Percentiles rank a stretch among this genome's conserved stretches.
Conservation (phyloP, 1,284 basidiomycete species). For the Caloboletus firmus region DNA sequence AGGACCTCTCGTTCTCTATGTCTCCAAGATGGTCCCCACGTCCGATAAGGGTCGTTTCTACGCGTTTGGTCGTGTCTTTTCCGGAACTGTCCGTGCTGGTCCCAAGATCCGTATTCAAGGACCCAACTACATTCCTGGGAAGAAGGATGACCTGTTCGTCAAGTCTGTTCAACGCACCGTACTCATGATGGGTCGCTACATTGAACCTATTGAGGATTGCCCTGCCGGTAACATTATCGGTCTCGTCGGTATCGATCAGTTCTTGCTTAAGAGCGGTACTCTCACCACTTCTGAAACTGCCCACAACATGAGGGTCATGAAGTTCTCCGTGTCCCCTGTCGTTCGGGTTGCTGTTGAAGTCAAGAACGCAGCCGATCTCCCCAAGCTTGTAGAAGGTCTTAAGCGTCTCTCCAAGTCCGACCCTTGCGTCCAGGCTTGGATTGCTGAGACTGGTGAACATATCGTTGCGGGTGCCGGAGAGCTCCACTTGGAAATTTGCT, state of each 20-base stretch:
- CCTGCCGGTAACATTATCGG: slow-evolving; percentile 98
- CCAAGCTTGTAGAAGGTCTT: slow-evolving; percentile 99
- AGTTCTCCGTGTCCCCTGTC: slow-evolving; percentile 99
- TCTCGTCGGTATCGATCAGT: slow-evolving; percentile 99
- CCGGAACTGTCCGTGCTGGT: slow-evolving; percentile 94
- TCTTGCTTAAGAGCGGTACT: slow-evolving; percentile 99
- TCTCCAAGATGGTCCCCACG: slow-evolving; percentile 99
- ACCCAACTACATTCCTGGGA: slow-evolving; percentile 97
- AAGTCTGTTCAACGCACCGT: slow-evolving; percentile 99
- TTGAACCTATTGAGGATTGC: slow-evolving; percentile 99
- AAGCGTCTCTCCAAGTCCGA: slow-evolving; percentile 99
- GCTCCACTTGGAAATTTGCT: slow-evolving; percentile 98
- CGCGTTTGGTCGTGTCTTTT: slow-evolving; percentile 99
- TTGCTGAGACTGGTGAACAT: slow-evolving; percentile 92
- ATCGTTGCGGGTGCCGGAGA: slow-evolving; percentile 99
- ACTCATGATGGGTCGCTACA: slow-evolving; percentile 99
- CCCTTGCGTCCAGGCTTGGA: slow-evolving; percentile 98
- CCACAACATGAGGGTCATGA: slow-evolving; percentile 99
- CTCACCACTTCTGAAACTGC: slow-evolving; percentile 97
- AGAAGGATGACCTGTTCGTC: slow-evolving; percentile 98
- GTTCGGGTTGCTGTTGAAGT: slow-evolving; percentile 99
- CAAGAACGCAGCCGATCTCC: slow-evolving; percentile 98
- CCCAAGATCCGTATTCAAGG: slow-evolving; percentile 99
- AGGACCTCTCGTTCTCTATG: slow-evolving; percentile 96
- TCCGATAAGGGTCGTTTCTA: slow-evolving; percentile 99